Percentiles rank a stretch among this genome's conserved stretches.
These are phyloP conservation scores for Paraconiothyrium sp. DNA, from an alignment of 2,329 filamentous ascomycete genomes.

Conservation along the genomic window DNA sequence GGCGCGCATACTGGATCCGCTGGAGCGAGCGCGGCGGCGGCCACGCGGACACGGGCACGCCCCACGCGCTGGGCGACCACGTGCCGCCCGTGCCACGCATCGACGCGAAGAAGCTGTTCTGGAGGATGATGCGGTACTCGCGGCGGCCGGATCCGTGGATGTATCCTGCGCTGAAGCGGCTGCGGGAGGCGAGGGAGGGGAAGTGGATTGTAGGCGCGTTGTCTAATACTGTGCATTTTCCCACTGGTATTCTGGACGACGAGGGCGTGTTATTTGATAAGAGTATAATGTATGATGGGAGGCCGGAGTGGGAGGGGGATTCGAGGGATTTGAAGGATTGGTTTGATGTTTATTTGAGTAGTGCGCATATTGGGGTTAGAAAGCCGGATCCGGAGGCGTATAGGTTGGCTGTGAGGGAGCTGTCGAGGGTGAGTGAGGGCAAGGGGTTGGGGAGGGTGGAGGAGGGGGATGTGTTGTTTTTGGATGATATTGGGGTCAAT, in stretches of 20 bases:
- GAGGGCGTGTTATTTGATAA: conserved; percentile 54
- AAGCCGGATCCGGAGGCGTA: conserved; percentile 91
- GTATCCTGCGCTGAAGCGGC: conserved; percentile 78
- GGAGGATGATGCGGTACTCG: conserved; percentile 85
- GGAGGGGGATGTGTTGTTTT: conserved; percentile 78
- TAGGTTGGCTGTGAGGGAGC: conserved; percentile 71
- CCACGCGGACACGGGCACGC: conserved; percentile 39
- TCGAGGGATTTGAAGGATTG: conserved; percentile 65
- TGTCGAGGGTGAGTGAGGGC: conserved; percentile 69
- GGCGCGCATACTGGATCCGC: conserved; percentile 67
- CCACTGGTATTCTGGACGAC: conserved; percentile 74
- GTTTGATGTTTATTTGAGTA: conserved; percentile 90
- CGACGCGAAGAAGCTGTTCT: conserved; percentile 82
- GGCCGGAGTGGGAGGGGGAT: conserved; percentile 36
- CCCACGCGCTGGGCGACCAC: conserved; percentile 30
- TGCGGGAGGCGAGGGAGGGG: conserved; percentile 65
- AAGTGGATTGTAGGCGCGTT: conserved; percentile 72
- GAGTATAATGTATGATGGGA: conserved; percentile 37
- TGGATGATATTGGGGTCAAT: conserved; percentile 96
- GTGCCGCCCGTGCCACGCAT: conserved; percentile 74
- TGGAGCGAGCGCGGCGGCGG: conserved; percentile 17
- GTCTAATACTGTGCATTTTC: conserved; percentile 91
- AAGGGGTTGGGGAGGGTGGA: conserved; percentile 64
- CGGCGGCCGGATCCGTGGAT: conserved; percentile 84
- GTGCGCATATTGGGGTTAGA: conserved; percentile 84